phyloP scores from a whole-genome alignment of 164 flowering plant species.

The grape (Vitis vinifera) region DNA sequence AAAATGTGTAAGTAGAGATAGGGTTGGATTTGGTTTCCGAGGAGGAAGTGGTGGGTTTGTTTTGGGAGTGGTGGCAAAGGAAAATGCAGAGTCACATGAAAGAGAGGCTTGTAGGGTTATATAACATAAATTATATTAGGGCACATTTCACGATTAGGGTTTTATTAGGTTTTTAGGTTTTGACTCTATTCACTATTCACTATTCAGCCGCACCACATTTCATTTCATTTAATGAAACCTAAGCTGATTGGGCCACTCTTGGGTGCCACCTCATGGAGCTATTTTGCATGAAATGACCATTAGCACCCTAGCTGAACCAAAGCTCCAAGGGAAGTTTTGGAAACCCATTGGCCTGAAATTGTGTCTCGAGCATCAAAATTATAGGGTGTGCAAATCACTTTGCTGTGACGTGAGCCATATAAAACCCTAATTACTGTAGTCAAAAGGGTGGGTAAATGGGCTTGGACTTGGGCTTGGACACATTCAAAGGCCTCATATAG shows the following conservation, averaged over 20 bases:
- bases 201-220: conserved; percentile 15
- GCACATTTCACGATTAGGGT: conserved; percentile 39
- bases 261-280: not conserved
- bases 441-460: conserved; percentile 11
- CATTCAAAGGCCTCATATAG: too few relatives aligned
- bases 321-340: not conserved
- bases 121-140: conserved; percentile 17
- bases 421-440: conserved; percentile 18
- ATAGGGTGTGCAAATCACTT: too few relatives aligned
- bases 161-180: conserved; percentile 30
- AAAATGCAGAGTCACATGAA: conserved; percentile 32
- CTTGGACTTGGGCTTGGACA: not conserved
- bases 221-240: too few relatives aligned
- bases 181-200: conserved; percentile 18
- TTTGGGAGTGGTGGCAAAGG: conserved; percentile 58
- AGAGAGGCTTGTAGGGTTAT: conserved; percentile 12
- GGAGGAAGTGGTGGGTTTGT: conserved; percentile 66
- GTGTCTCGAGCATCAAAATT: too few relatives aligned
- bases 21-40: conserved; percentile 45
- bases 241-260: not conserved
- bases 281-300: not conserved
- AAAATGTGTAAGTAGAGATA: conserved; percentile 12
- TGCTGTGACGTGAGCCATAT: too few relatives aligned
- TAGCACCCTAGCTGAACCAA: not conserved
- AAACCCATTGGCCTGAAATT: not conserved